Conservation (phyloP, 768 basidiomycete genomes). For the Collybiopsis confluens region DNA sequence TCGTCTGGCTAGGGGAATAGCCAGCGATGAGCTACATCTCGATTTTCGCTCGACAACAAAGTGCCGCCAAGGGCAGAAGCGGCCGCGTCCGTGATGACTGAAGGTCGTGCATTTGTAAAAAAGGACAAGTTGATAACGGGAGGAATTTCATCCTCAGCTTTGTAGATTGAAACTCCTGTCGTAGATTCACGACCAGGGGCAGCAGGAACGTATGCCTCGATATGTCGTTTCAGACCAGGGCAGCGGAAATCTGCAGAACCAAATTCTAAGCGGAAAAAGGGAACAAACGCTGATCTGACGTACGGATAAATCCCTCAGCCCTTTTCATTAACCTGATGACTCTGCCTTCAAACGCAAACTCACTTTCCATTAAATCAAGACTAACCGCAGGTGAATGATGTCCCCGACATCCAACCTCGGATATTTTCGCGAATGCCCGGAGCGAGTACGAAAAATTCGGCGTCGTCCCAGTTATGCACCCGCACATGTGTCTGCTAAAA, state of each 20-base stretch:
- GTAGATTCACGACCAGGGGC: slow-evolving; percentile 8
- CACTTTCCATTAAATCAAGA: slow-evolving; percentile 23
- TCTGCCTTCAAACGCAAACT: slow-evolving; percentile 43
- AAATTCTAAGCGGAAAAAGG: not conserved
- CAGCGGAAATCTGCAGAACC: slow-evolving; percentile 32
- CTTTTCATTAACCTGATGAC: slow-evolving; percentile 39
- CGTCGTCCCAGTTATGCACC: slow-evolving; percentile 4
- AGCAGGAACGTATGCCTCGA: slow-evolving; percentile 28
- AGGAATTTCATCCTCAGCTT: slow-evolving; percentile 32
- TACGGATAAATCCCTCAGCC: slow-evolving; percentile 44
- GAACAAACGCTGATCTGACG: slow-evolving; percentile 18
- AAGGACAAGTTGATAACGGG: slow-evolving; percentile 46
- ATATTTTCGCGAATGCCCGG: slow-evolving; percentile 25
- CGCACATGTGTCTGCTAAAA: slow-evolving; percentile 31
- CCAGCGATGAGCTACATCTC: slow-evolving; percentile 36
- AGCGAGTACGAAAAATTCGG: slow-evolving; percentile 10
- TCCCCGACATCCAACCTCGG: slow-evolving; percentile 42
- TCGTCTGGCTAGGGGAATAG: slow-evolving; percentile 39
- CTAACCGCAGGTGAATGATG: slow-evolving; percentile 40
- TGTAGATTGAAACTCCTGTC: slow-evolving; percentile 18
- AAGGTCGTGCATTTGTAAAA: slow-evolving; percentile 37
- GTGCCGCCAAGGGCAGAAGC: slow-evolving; percentile 23
- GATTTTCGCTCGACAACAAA: slow-evolving; percentile 15
- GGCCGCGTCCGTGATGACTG: slow-evolving; percentile 40
- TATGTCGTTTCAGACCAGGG: slow-evolving; percentile 34